Evolutionary conservation across 192 early-diverging fungal species (phyloP), one percentile per base, ranked within the genome.

Genomic region (Jimgerdemannia flammicorona): DNA sequence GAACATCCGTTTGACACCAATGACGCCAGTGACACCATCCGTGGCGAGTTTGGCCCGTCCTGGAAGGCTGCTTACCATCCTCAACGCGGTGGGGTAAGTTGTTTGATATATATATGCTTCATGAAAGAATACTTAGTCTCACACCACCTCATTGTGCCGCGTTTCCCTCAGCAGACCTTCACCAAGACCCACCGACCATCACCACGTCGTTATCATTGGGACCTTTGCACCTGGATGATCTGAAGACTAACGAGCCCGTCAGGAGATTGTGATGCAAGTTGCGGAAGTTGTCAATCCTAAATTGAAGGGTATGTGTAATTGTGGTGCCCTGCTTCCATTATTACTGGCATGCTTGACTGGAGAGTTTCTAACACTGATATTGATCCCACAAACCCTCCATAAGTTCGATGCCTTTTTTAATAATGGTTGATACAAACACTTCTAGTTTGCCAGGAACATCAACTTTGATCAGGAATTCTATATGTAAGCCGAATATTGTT

Each of bases 191-290:
- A 59, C 6, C 49, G 49, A 29, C 29, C 29, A 29, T 29, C 29
- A 29, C 29, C 29, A 1, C 29, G 29, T 29, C 29, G 29, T 29
- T 29, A 29, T 29, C 29, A 1, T 29, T 29, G 29, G 29, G 29
- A 29, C 29, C 29, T 29, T 29, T 29, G 29, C 29, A 29, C 29
- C 29, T 29, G 29, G 6, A 59, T 10, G 49, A 6, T 14, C 49
- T 14, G 49, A 59, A 14, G 6, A 14, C 49, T 29, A 29, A 2
- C 6, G 49, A 59, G 49, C 0, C 49, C 14, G 14, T 14, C n/a
- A 77, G 81, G 2, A 82, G 78, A 42, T 65, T 82, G 41, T 82
- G n/a, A 73, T 70, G 43, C 66, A 70, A 19, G 70, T 73, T 11
- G 75, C 78, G 3, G 77, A 82, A 63, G 71, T 76, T 19, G 43